A percentile compares a stretch with the other conserved stretches of the same genome.
phyloP scores from a whole-genome alignment of 2,329 filamentous ascomycete species.

The Microdochium trichocladiopsis region DNA sequence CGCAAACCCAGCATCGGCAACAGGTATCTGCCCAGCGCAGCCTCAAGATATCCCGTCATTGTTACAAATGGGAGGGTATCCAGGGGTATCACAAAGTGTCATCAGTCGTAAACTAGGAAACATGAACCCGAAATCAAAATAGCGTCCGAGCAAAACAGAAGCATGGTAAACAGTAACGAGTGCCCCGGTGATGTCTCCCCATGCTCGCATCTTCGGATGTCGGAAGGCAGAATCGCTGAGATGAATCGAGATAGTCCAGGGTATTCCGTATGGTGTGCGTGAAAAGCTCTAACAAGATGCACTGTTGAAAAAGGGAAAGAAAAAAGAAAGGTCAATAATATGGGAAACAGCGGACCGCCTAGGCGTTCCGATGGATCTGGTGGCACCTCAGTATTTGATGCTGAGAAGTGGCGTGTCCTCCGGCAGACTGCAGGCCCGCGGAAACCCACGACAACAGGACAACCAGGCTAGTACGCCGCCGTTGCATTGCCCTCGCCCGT shows the following conservation, averaged over 20 bases:
- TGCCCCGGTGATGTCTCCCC: neutral
- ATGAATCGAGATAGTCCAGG: neutral
- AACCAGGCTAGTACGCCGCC: constrained; percentile 20
- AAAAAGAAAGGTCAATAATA: constrained; percentile 3
- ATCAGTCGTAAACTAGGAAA: constrained; percentile 21
- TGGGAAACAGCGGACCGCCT: neutral
- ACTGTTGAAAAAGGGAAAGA: neutral
- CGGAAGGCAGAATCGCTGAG: neutral
- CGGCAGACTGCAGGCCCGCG: too few relatives aligned
- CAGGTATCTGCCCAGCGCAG: neutral
- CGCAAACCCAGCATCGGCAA: neutral
- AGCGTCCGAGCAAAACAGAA: neutral
- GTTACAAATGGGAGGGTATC: neutral
- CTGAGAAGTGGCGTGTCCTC: too few relatives aligned
- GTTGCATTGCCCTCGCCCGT: constrained; percentile 44
- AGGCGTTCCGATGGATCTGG: too few relatives aligned
- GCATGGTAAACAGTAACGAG: neutral
- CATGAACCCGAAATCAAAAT: neutral
- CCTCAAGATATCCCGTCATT: neutral
- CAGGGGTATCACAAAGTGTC: constrained; percentile 7
- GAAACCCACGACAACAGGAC: too few relatives aligned
- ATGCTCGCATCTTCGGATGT: neutral
- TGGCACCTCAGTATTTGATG: too few relatives aligned
- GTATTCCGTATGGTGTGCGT: neutral
- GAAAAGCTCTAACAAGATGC: too few relatives aligned